Base-by-base conservation (phyloP, 169 alveolate genomes). In the Besnoitia besnoiti region DNA sequence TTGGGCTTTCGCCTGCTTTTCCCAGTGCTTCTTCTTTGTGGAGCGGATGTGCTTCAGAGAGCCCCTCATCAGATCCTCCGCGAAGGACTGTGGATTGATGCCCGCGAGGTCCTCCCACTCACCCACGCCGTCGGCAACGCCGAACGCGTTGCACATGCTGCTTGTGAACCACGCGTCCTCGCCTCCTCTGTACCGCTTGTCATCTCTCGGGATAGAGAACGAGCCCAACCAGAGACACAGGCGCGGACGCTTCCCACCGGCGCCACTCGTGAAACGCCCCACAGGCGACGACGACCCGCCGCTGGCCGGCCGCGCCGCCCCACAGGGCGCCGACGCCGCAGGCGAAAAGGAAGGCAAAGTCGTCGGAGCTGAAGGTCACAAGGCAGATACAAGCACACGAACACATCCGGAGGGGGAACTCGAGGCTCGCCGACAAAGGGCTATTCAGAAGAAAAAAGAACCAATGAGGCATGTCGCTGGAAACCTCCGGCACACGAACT, bases 71-170 rank as follows among this genome's bases (percentile, higher is more conserved):
- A 94, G 46, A 33, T 75, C 89, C 75, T 94, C 90, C 4, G 96
- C 94, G 82, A 93, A 94, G 49, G 75, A 47, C 77, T 91, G 93
- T 0, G 96, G 95, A 85, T 94, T 94, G 73, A 84, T 85, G 51
- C 96, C 96, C 19, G 94, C 92, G 40, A 94, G 85, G 84, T 93
- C 94, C 62, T 90, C 94, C 96, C 96, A 94, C 59, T 94, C 96
- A n/a, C 85, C 90, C 73, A 94, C 96, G 4, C 96, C 96, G 77
- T 94, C 96, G 16, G 96, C 96, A 42, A 94, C 96, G 33, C 96
- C 96, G 85, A 94, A 51, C 33, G 94, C 77, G 89, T 92, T 93
- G 27, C 88, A 33, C 39, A 79, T 30, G 37, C 91, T 90, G 55
- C 94, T 84, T 40, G 91, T 30, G 67, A 94, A 94, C 95, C 95